Evolutionary conservation across 768 basidiomycete species (phyloP), one percentile per base, ranked within the genome.

Genomic region (Rhodotorula toruloides): DNA sequence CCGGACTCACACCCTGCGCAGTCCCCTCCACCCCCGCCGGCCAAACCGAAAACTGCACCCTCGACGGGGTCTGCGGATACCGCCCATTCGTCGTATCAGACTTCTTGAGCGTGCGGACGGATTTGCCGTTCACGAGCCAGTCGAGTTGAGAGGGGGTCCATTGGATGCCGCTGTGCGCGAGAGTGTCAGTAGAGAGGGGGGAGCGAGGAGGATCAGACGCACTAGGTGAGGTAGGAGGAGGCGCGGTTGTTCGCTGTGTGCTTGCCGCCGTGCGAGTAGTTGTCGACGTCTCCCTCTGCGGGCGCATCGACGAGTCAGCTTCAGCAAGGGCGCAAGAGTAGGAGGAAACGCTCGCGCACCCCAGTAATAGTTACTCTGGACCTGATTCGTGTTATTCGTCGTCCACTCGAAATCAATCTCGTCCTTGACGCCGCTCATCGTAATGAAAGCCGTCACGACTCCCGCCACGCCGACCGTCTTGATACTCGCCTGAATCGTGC

Each of bases 41-140:
- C 77, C 77, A 78, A 50, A 78, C 76, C 53, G 74, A 76, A 29
- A 78, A 49, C 52, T 78, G 77, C 22, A 78, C 67, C 0, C 76
- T 70, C 14, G 74, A 73, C 0, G 77, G 77, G 4, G 77, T 77
- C 25, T 74, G 71, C 25, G 77, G 77, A 64, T 76, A 78, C 32
- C 74, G 57, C 0, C 67, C 71, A 32, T 73, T 58, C 25, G 67
- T n/a, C 5, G 76, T 76, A 52, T 73, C 67, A 25, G 44, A 53
- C 59, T 75, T 76, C 17, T 61, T 49, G 22, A 77, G 66, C 3
- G 74, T 75, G 7, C 76, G 70, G 16, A 76, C 74, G 6, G 71
- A 71, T 16, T 63, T 66, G 17, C 67, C 67, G 52, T 72, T 56
- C 40, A 74, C 58, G n/a, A 29, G 42, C 67, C 69, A 73, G 27